Evolutionary conservation across 129 eudicot species (phyloP), one percentile per base, ranked within the genome.

Genomic region (Gnaphalium uliginosum): DNA sequence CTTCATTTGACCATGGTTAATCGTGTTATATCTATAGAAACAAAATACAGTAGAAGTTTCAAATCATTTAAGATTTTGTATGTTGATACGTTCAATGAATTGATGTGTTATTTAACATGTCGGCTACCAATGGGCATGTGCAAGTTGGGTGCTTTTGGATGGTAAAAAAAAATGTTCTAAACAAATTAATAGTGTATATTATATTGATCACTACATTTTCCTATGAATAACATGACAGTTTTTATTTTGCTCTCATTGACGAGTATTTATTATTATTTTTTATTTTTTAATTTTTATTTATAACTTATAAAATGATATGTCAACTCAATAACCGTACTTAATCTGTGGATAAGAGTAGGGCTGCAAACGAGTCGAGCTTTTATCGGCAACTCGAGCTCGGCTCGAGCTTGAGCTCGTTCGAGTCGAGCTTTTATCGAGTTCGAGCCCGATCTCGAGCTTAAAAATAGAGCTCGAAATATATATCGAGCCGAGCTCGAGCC

Each of bases 51-150:
- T 48, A 53, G 29, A 21, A 7, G 18, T 10, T 50, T 1, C 32
- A 50, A 32, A 17, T 61, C n/a, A 9, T 60, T 71, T 79, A 61
- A 71, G 78, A 8, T 64, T 46, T 46, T 72, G 68, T 32, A 24
- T 62, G 39, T 71, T 71, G 43, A 48, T 18, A 29, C 24, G 57
- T 71, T 71, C 6, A 63, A 50, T n/a, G 33, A 22, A 25, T 32
- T 26, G 78, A 26, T 27, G 68, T 63, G 68, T 27, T 63, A 27
- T 78, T 71, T 62, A 48, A 48, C 77, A 37, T 72, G 82, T 65
- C 83, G 78, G 72, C 72, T 50, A 54, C 43, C 23, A 25, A 78
- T 32, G 19, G 43, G 24, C 62, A 61, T 63, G 73, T 79, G 68
- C 82, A 53, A 24, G 23, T 78, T 71, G 76, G 74, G 37, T 46